phyloP scores from a whole-genome alignment of 257 asterid species.

The Cinchona pubescens region DNA sequence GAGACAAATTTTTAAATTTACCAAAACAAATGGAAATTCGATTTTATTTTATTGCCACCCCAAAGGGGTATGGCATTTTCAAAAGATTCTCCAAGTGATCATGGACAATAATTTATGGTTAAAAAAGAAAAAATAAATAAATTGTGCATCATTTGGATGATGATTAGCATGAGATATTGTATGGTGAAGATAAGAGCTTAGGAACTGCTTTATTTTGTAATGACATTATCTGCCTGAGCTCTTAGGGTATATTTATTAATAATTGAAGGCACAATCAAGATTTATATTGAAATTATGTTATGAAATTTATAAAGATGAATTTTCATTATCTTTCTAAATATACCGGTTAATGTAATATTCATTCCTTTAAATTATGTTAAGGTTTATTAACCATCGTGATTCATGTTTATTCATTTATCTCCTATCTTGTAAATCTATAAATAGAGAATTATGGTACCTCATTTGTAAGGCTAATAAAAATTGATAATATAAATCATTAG shows the following conservation, averaged over 20 bases:
- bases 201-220: background rate
- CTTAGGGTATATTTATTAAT: background rate
- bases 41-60: background rate
- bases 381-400: no score
- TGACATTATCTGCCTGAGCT: background rate
- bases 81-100: background rate
- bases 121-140: no score
- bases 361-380: no score
- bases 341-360: no score
- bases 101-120: background rate
- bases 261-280: background rate
- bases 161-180: background rate
- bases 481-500: no score
- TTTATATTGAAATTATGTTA: background rate
- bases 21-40: background rate
- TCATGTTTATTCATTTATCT: no score
- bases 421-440: no score
- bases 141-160: background rate
- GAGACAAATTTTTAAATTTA: no score
- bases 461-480: no score
- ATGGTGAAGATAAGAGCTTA: slow-evolving; percentile 15
- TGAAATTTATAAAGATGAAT: no score
- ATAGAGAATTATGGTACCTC: no score
- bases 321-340: no score
- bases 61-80: background rate